Percentiles rank a stretch among this genome's conserved stretches.
phyloP scores from a whole-genome alignment of 805 yeast species.

The Candida xiaguanensis region DNA sequence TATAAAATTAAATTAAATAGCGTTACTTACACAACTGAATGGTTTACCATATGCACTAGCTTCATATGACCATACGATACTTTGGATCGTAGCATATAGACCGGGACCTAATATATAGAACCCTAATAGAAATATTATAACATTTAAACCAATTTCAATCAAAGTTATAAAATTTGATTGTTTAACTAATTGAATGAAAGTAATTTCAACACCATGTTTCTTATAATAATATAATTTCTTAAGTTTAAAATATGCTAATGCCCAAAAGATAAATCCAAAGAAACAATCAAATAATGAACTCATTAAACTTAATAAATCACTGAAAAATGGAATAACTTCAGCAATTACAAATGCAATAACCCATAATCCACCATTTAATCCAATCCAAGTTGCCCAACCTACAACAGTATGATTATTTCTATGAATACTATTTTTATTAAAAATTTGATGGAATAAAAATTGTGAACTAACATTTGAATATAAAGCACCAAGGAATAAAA shows the following conservation, averaged over 20 bases:
- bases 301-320: constrained; percentile 55
- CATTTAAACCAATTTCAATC: constrained; percentile 32
- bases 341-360: constrained; percentile 54
- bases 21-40: constrained; percentile 43
- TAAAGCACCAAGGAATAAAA: constrained; percentile 52
- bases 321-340: constrained; percentile 62
- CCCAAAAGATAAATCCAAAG: constrained; percentile 66
- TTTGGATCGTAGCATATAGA: constrained; percentile 50
- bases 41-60: constrained; percentile 48
- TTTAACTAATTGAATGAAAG: constrained; percentile 13
- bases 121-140: constrained; percentile 43
- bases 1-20: constrained; percentile 12
- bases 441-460: constrained; percentile 47
- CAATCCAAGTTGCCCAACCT: constrained; percentile 55
- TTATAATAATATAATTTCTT: constrained; percentile 22
- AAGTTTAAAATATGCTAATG: constrained; percentile 51
- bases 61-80: constrained; percentile 50
- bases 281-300: constrained; percentile 62
- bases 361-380: constrained; percentile 44
- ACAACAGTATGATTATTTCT: constrained; percentile 43
- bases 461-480: constrained; percentile 54
- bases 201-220: constrained; percentile 18
- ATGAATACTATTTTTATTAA: constrained; percentile 40
- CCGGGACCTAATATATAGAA: constrained; percentile 60
- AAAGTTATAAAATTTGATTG: constrained; percentile 26